Evolutionary conservation across 805 yeast species (phyloP).

Genomic region (Wickerhamomyces ciferrii): DNA sequence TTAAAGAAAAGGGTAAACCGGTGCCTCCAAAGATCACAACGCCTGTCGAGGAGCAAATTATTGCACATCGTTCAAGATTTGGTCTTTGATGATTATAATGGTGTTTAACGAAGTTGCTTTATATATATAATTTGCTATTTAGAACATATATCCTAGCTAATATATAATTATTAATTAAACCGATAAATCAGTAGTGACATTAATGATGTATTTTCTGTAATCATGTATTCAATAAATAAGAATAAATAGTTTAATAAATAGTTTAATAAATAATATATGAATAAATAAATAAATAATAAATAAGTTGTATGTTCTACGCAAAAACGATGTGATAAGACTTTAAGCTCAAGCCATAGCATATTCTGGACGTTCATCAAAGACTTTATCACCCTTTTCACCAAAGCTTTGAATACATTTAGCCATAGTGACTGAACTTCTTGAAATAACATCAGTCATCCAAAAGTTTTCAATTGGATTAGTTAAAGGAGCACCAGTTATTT

Average conservation of each 20-base stretch:
- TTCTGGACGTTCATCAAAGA: conserved; percentile 35
- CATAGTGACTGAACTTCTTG: conserved; percentile 87
- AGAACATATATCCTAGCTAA: no score
- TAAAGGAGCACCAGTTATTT: conserved; percentile 42
- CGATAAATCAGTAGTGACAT: no score
- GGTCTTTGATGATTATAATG: not conserved
- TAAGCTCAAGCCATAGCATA: conserved; percentile 16
- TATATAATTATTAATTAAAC: no score
- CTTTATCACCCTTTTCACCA: conserved; percentile 61
- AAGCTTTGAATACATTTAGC: conserved; percentile 76
- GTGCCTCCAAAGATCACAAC: not conserved
- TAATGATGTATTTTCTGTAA: no score
- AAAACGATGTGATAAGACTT: not conserved
- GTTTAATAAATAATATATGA: not conserved
- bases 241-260: not conserved
- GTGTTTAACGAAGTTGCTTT: no score
- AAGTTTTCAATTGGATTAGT: conserved; percentile 75
- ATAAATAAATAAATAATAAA: not conserved
- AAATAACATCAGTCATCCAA: conserved; percentile 83
- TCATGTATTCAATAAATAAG: not conserved
- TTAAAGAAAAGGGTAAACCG: not conserved
- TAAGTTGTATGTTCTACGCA: not conserved
- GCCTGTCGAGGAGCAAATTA: not conserved
- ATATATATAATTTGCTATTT: no score
- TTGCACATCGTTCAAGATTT: not conserved